phyloP scores from a whole-genome alignment of 1,284 basidiomycete species.

The Rhizoctonia solani region DNA sequence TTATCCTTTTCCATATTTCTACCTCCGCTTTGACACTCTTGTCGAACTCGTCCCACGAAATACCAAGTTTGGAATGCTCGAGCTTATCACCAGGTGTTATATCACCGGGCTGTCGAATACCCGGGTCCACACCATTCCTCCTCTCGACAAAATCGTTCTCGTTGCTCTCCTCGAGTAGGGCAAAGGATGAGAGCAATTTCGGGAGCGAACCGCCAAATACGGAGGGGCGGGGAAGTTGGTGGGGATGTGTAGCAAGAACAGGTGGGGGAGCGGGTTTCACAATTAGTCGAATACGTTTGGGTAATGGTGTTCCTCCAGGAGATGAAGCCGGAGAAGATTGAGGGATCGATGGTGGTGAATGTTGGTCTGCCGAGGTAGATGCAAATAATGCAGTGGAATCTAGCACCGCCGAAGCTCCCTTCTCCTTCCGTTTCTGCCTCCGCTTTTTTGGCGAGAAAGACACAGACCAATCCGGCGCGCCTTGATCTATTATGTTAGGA shows the following conservation, averaged over 20 bases:
- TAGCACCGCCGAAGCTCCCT: background rate
- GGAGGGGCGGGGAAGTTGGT: constrained; percentile 4
- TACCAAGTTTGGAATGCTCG: background rate
- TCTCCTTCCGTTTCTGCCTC: background rate
- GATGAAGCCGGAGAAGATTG: background rate
- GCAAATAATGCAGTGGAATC: too few species aligned
- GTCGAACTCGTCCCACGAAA: constrained; percentile 25
- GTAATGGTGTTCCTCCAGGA: background rate
- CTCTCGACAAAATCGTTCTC: constrained; percentile 41
- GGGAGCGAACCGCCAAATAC: constrained; percentile 36
- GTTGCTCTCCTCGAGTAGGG: constrained; percentile 44
- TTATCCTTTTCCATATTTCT: constrained; percentile 14
- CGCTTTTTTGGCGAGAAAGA: background rate
- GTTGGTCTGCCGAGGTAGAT: background rate
- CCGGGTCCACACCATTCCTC: background rate
- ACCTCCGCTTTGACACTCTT: constrained; percentile 10
- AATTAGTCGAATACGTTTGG: constrained; percentile 14
- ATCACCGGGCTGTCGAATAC: background rate
- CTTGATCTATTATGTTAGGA: too few species aligned
- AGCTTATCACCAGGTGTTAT: background rate
- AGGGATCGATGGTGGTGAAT: background rate
- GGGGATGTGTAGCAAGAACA: constrained; percentile 11
- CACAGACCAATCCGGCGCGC: too few species aligned
- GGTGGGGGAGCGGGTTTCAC: constrained; percentile 25
- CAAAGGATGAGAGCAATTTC: constrained; percentile 46